Evolutionary conservation across 1,284 basidiomycete species (phyloP).

Genomic region (Laetiporus sulphureus): DNA sequence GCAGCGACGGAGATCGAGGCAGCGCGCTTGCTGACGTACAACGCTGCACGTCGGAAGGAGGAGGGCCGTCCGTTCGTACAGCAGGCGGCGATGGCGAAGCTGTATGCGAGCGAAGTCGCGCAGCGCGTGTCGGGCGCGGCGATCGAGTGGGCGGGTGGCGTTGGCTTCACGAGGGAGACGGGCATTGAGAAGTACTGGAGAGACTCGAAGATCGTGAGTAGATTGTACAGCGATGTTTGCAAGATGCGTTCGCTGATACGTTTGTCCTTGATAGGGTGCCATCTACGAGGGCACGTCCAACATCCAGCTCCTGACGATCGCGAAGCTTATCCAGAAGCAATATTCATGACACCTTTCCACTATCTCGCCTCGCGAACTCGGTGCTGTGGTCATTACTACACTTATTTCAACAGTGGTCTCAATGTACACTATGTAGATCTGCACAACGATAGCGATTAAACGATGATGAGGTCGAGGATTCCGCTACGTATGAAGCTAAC

Average conservation of each 20-base stretch:
- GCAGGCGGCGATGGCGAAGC: slow-evolving; percentile 97
- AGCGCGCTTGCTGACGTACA: slow-evolving; percentile 93
- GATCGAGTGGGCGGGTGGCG: slow-evolving; percentile 96
- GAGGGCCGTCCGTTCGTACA: slow-evolving; percentile 85
- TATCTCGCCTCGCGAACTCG: too few species aligned
- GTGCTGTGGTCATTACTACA: too few species aligned
- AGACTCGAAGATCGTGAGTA: slow-evolving; percentile 88
- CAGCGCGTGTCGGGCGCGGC: slow-evolving; percentile 84
- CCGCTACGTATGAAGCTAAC: neutral
- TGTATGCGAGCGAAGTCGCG: slow-evolving; percentile 84
- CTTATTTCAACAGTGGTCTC: too few species aligned
- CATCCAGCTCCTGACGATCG: slow-evolving; percentile 96
- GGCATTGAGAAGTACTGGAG: slow-evolving; percentile 94
- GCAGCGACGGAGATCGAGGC: slow-evolving; percentile 88
- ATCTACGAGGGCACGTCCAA: slow-evolving; percentile 97
- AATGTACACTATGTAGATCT: too few species aligned
- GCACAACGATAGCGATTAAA: too few species aligned
- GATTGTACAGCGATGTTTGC: neutral
- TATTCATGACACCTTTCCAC: too few species aligned
- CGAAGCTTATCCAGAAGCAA: slow-evolving; percentile 84
- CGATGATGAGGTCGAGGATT: too few species aligned
- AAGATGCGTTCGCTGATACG: slow-evolving; percentile 1
- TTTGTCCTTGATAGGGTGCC: slow-evolving; percentile 53
- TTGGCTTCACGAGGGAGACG: slow-evolving; percentile 92
- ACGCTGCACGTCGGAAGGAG: slow-evolving; percentile 91